Evolutionary conservation across 257 asterid species (phyloP).

Genomic region (Salvia hispanica): DNA sequence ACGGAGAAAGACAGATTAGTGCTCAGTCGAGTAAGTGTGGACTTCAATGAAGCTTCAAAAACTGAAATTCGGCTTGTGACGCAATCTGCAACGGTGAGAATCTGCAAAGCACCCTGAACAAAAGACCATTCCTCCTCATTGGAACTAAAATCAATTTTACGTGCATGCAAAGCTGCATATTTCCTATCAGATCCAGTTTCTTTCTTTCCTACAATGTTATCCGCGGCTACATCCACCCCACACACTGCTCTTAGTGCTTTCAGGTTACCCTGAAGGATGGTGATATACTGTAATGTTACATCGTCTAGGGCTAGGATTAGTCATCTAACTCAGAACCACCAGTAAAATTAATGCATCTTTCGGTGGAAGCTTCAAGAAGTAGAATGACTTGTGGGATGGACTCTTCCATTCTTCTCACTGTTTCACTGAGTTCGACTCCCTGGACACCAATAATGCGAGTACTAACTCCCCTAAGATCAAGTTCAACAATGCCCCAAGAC

Average conservation of each 20-base stretch:
- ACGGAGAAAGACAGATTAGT: constrained; percentile 72
- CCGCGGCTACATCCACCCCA: constrained; percentile 67
- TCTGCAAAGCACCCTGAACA: constrained; percentile 96
- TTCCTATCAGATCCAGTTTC: constrained; percentile 75
- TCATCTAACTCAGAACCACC: constrained; percentile 97
- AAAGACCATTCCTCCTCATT: constrained; percentile 98
- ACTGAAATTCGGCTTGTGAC: constrained; percentile 90
- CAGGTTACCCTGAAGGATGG: constrained; percentile 82
- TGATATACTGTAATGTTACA: constrained; percentile 74
- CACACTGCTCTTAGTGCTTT: constrained; percentile 85
- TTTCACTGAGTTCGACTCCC: constrained; percentile 98
- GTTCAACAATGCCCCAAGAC: constrained; percentile 77
- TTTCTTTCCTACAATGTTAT: constrained; percentile 61
- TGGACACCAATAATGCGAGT: constrained; percentile 87
- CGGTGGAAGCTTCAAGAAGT: constrained; percentile 92
- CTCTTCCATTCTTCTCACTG: constrained; percentile 98
- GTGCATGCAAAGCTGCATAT: constrained; percentile 63
- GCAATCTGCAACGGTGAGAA: constrained; percentile 90
- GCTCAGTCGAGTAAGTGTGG: constrained; percentile 92
- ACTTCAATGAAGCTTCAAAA: constrained; percentile 92
- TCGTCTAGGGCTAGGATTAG: constrained; percentile 87
- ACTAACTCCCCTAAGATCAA: constrained; percentile 94
- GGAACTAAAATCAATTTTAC: constrained; percentile 70
- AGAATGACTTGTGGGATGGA: constrained; percentile 85
- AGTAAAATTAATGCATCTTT: constrained; percentile 90